Evolutionary conservation across 345 rosid species (phyloP), one percentile per base, ranked within the genome.

Genomic region (Xanthoceras sorbifolium): DNA sequence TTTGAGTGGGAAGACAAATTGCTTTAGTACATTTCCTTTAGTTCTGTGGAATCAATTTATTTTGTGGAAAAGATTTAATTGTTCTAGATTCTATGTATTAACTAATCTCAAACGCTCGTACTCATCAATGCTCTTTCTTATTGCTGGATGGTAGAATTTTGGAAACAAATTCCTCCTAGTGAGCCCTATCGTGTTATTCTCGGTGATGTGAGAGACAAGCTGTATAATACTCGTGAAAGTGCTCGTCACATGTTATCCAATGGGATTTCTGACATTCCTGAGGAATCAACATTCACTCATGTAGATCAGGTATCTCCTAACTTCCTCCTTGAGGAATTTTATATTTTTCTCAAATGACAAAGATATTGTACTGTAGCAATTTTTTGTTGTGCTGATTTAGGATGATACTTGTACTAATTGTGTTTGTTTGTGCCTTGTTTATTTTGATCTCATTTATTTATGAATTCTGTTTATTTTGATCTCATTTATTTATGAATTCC

Each of bases 121-220:
- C 62, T 57, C 28, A 57, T 57, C 25, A 57, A 22, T 50, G 26
- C 62, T 17, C 67, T 74, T 48, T 54, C 48, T 31, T 29, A 34
- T 57, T 32, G 17, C 42, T 42, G 72, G 63, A 31, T 88, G 86
- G 86, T 89, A 97, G 97, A 97, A 73, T 94, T 97, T 69, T 97
- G 99, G 99, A 97, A 97, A 79, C 92, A 88, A 78, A 81, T 92
- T 79, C 97, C 97, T 76, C 77, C 94, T 5, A 92, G 75, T 72
- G 99, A 97, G 78, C 99, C 99, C 32, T 97, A 97, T 72, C 89
- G 99, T 55, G 98, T 95, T 54, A 84, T 97, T 40, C 97, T 97
- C 26, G 95, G 98, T 50, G 97, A 94, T 42, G 89, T 97, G 71
- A 92, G 99, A 78, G 99, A 92, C 85, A 97, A 92, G 76, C 80